A percentile compares a stretch with the other conserved stretches of the same genome.
These are phyloP conservation scores for Metschnikowia henanensis DNA, from an alignment of 805 yeast genomes.

Conservation along the genomic window DNA sequence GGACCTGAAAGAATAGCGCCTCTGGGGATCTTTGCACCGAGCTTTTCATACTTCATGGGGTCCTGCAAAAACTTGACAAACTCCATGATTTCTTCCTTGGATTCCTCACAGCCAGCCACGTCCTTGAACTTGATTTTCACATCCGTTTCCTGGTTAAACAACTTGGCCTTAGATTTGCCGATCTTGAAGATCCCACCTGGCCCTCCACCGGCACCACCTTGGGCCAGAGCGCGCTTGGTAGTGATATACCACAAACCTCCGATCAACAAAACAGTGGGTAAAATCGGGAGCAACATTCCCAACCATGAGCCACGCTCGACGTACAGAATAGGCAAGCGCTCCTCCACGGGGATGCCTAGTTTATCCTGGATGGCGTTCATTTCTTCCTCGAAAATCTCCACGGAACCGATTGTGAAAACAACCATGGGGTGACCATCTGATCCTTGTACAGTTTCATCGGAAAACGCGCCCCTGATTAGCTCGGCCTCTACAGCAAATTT, in stretches of 20 bases:
- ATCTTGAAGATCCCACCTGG: constrained; percentile 80
- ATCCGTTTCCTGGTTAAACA: constrained; percentile 89
- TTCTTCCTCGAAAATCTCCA: constrained; percentile 82
- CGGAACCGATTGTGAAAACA: constrained; percentile 84
- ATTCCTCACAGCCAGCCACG: constrained; percentile 97
- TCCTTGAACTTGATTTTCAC: constrained; percentile 87
- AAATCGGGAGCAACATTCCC: constrained; percentile 63
- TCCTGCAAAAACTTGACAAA: constrained; percentile 91
- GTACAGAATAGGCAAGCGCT: constrained; percentile 77
- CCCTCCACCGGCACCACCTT: constrained; percentile 56
- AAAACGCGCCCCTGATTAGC: constrained; percentile 46
- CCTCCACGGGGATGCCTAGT: constrained; percentile 63
- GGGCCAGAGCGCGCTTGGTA: constrained; percentile 48
- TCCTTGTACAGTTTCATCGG: constrained; percentile 41
- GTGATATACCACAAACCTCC: constrained; percentile 77
- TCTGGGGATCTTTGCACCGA: constrained; percentile 97
- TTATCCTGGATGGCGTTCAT: constrained; percentile 71
- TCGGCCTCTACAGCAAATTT: constrained; percentile 71
- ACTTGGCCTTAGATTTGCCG: constrained; percentile 89
- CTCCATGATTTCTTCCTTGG: constrained; percentile 97
- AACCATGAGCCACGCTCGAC: constrained; percentile 66
- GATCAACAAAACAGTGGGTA: constrained; percentile 78
- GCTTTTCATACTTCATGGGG: constrained; percentile 84
- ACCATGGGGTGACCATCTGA: constrained; percentile 46
- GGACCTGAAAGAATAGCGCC: constrained; percentile 98